A percentile compares a stretch with the other conserved stretches of the same genome.
Conservation (phyloP, 257 asterid species). For the Apocynum venetum region DNA sequence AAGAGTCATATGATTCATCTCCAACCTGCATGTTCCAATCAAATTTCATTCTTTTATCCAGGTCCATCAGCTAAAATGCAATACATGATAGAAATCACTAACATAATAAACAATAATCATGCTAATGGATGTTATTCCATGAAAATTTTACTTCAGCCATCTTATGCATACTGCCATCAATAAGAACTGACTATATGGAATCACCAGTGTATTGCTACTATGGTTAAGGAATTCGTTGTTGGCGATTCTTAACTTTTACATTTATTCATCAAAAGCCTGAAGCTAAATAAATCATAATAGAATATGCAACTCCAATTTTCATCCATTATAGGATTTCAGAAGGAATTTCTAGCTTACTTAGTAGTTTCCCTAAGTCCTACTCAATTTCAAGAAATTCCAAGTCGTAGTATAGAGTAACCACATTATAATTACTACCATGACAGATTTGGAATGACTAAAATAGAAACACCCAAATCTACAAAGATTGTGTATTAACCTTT, state of each 20-base stretch:
- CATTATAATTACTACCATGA: background rate
- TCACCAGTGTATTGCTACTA: background rate
- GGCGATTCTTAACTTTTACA: background rate
- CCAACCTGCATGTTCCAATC: conserved; percentile 55
- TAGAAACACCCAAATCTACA: background rate
- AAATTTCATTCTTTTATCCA: background rate
- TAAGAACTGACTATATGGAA: background rate
- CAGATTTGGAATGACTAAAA: background rate
- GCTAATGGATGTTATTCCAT: background rate
- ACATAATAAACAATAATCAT: background rate
- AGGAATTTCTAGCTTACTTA: background rate
- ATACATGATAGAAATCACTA: background rate
- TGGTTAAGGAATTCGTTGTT: background rate
- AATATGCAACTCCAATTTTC: background rate
- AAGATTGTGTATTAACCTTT: conserved; percentile 41
- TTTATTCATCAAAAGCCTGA: background rate
- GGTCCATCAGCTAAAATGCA: background rate
- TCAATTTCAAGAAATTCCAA: background rate
- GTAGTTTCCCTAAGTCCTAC: background rate
- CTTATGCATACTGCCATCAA: background rate
- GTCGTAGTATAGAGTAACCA: background rate
- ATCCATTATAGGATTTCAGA: background rate
- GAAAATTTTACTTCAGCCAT: background rate
- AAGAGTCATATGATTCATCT: conserved; percentile 88
- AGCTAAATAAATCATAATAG: background rate